These are phyloP conservation scores for Ocimum tenuiflorum DNA, from an alignment of 257 asterid genomes.

Conservation along the genomic window DNA sequence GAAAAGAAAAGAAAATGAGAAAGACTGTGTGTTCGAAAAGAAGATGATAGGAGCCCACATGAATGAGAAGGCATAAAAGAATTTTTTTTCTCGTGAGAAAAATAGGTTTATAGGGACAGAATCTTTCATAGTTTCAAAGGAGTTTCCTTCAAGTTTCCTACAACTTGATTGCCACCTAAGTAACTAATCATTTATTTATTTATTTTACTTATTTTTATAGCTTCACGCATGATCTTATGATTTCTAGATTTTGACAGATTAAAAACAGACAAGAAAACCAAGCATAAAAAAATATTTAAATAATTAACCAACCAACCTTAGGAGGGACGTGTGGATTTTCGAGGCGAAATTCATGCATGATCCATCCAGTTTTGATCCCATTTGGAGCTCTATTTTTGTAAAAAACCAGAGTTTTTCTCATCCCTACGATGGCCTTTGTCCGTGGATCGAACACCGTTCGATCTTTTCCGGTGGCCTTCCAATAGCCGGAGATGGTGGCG, in stretches of 20 bases:
- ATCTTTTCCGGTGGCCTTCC: conserved; percentile 96
- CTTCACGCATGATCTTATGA: neutral
- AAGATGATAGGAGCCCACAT: neutral
- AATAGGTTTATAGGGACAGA: conserved; percentile 9
- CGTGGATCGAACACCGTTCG: conserved; percentile 46
- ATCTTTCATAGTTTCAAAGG: conserved; percentile 24
- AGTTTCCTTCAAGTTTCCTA: conserved; percentile 22
- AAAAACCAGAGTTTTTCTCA: conserved; percentile 88
- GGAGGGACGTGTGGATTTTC: conserved; percentile 73
- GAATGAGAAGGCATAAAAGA: neutral
- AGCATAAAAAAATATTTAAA: neutral
- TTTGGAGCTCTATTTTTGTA: conserved; percentile 82
- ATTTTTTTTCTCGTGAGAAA: neutral
- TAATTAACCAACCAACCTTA: conserved; percentile 37
- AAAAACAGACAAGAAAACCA: neutral
- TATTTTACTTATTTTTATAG: neutral
- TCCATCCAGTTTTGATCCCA: conserved; percentile 82
- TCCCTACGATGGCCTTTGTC: conserved; percentile 43
- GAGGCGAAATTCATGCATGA: conserved; percentile 88
- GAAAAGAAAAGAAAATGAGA: neutral
- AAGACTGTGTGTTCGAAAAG: neutral
- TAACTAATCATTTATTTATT: neutral
- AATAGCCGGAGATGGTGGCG: conserved; percentile 68
- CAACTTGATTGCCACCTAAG: conserved; percentile 18
- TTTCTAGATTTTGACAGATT: neutral